These are phyloP conservation scores for Myxozyma neotropica DNA, from an alignment of 805 yeast genomes.

Conservation along the genomic window DNA sequence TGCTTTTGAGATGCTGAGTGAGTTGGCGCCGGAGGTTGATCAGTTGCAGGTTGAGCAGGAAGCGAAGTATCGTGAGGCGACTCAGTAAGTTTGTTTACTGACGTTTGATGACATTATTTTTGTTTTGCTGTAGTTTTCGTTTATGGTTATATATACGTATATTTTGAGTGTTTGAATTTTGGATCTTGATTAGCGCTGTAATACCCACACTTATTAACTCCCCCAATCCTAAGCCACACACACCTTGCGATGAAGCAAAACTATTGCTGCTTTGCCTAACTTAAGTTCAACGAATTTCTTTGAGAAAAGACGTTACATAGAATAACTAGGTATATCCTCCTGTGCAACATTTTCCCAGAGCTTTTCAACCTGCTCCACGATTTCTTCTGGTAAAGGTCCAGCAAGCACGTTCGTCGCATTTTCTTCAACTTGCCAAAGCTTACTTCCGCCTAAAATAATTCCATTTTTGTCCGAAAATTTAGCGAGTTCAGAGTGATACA, in stretches of 20 bases:
- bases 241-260: too few relatives aligned
- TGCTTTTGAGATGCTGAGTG: slow-evolving; percentile 66
- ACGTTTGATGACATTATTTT: background rate
- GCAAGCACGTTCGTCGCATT: slow-evolving; percentile 31
- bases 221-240: too few relatives aligned
- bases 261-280: too few relatives aligned
- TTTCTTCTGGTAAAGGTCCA: slow-evolving; percentile 35
- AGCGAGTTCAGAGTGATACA: slow-evolving; percentile 32
- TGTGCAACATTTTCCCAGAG: background rate
- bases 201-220: too few relatives aligned
- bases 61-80: slow-evolving; percentile 37
- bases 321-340: background rate
- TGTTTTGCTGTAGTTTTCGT: background rate
- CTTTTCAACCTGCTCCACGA: slow-evolving; percentile 29
- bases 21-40: slow-evolving; percentile 66
- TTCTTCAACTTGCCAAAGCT: slow-evolving; percentile 31
- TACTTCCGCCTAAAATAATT: slow-evolving; percentile 36
- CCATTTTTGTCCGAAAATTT: slow-evolving; percentile 33
- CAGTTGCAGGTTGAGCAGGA: slow-evolving; percentile 58
- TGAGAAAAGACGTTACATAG: too few relatives aligned
- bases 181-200: too few relatives aligned
- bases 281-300: too few relatives aligned
- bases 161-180: too few relatives aligned
- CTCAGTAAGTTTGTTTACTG: slow-evolving; percentile 4
- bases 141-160: background rate